These are phyloP conservation scores for Fusarium floridanum DNA, from an alignment of 2,329 filamentous ascomycete genomes.

Conservation along the genomic window DNA sequence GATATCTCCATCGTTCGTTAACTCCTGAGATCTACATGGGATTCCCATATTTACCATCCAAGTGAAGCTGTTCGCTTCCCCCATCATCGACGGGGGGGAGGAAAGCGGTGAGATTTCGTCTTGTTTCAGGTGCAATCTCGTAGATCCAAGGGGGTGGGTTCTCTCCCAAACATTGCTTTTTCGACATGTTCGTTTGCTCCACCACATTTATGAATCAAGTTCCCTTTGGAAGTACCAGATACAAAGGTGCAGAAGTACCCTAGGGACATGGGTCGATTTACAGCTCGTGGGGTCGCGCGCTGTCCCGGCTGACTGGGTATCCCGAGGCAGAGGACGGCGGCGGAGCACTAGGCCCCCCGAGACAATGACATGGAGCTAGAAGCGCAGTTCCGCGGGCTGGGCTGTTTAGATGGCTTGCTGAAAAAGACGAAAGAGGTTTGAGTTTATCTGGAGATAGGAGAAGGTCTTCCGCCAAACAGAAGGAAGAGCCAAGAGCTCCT, in stretches of 20 bases:
- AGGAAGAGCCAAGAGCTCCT: neutral
- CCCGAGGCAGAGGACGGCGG: neutral
- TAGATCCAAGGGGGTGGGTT: conserved; percentile 4
- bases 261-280: neutral
- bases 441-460: neutral
- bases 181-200: neutral
- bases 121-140: conserved; percentile 21
- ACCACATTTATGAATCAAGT: neutral
- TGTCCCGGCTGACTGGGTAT: conserved; percentile 27
- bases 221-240: neutral
- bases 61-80: neutral
- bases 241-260: neutral
- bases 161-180: neutral
- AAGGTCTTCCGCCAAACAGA: neutral
- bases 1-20: neutral
- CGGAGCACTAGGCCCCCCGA: conserved; percentile 11
- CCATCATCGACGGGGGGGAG: neutral
- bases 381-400: neutral
- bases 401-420: neutral
- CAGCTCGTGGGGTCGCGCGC: conserved; percentile 1
- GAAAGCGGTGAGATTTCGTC: conserved; percentile 23
- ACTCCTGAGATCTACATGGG: conserved; percentile 8
- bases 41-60: neutral
- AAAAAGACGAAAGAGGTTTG: neutral
- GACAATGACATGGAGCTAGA: conserved; percentile 10